These are phyloP conservation scores for Oryza coarctata DNA, from an alignment of 176 grass and related monocot species.

Conservation along the genomic window DNA sequence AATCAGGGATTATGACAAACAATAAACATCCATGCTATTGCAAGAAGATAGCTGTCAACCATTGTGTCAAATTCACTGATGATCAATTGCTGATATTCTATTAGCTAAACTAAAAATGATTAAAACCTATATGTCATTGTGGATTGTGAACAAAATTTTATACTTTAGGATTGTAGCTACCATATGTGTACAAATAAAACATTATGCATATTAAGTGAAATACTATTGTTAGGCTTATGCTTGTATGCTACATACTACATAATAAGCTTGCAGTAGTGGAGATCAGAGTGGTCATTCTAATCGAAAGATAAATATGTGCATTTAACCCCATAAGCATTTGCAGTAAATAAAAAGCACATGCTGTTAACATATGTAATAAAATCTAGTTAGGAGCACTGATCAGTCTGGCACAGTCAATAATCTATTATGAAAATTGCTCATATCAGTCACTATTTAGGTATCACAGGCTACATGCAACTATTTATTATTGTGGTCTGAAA, in stretches of 20 bases:
- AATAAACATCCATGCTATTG: not conserved
- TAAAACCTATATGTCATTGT: not conserved
- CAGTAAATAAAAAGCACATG: not conserved
- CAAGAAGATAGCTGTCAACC: not conserved
- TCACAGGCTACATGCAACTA: not conserved
- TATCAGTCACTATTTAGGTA: not conserved
- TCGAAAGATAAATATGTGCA: not conserved
- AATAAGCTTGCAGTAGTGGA: not conserved
- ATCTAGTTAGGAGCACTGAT: not conserved
- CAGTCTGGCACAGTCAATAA: not conserved
- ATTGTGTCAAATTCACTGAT: not conserved
- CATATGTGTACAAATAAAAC: not conserved
- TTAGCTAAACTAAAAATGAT: not conserved
- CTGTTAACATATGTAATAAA: constrained; percentile 6
- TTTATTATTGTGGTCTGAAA: not conserved
- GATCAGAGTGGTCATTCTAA: not conserved
- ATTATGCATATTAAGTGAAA: not conserved
- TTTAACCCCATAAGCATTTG: not conserved
- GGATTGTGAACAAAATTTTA: not conserved
- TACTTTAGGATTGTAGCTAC: not conserved
- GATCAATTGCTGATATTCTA: not conserved
- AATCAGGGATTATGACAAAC: not conserved
- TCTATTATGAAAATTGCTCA: not conserved
- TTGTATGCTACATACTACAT: not conserved
- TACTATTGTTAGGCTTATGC: not conserved